Evolutionary conservation across 768 basidiomycete species (phyloP).

Genomic region (Lentinula boryana): DNA sequence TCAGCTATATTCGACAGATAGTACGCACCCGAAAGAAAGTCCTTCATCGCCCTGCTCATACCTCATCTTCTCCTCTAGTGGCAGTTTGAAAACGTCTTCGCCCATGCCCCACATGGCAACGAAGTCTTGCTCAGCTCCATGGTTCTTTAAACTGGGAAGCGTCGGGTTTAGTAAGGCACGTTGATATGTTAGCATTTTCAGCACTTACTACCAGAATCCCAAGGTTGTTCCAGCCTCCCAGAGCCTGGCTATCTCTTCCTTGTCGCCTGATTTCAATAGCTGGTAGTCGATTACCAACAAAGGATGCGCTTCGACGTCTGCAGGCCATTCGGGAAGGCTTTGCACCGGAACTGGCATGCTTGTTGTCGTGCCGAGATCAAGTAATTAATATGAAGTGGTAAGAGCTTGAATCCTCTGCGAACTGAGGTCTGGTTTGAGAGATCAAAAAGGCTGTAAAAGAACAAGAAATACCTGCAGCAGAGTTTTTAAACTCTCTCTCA

Average conservation of each 20-base stretch:
- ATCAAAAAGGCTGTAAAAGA: too few species aligned
- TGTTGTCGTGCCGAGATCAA: neutral
- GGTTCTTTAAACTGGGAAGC: slow-evolving; percentile 25
- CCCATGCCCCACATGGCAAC: slow-evolving; percentile 31
- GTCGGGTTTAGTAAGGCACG: too few species aligned
- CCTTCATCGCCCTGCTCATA: slow-evolving; percentile 31
- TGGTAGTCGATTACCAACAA: slow-evolving; percentile 51
- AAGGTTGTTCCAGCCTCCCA: slow-evolving; percentile 54
- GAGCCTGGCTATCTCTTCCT: slow-evolving; percentile 40
- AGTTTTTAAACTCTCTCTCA: too few species aligned
- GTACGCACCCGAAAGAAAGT: slow-evolving; percentile 23
- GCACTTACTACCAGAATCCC: slow-evolving; percentile 63
- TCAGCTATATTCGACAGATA: too few species aligned
- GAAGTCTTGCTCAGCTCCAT: slow-evolving; percentile 27
- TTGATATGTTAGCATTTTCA: too few species aligned
- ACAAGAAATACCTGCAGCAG: too few species aligned
- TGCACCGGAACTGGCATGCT: slow-evolving; percentile 11
- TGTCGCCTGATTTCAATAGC: slow-evolving; percentile 35
- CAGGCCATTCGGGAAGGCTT: slow-evolving; percentile 39
- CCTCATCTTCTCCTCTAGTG: slow-evolving; percentile 29
- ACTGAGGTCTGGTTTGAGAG: too few species aligned
- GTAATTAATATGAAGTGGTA: too few species aligned
- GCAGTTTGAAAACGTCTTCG: slow-evolving; percentile 26
- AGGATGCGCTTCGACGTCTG: slow-evolving; percentile 46
- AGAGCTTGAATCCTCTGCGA: too few species aligned